Percentiles rank a stretch among this genome's conserved stretches.
phyloP scores from a whole-genome alignment of 345 rosid genomes.

The Theobroma cacao region DNA sequence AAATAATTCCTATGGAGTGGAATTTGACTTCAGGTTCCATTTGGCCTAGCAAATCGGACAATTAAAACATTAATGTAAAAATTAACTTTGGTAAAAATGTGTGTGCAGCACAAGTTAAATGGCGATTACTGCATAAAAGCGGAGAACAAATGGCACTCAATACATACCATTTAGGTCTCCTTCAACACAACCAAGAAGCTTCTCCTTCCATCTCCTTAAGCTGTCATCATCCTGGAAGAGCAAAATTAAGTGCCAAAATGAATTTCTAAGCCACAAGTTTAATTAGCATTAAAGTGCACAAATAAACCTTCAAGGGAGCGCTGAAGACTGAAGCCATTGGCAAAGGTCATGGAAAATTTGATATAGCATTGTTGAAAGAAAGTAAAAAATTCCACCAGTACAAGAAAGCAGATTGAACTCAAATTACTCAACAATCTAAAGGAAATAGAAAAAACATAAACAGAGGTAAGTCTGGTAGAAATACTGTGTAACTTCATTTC shows the following conservation, averaged over 20 bases:
- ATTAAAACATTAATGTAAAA: not conserved
- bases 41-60: constrained; percentile 31
- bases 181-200: constrained; percentile 67
- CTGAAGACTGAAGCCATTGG: not conserved
- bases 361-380: constrained; percentile 5
- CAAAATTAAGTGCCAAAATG: constrained; percentile 8
- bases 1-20: constrained; percentile 48
- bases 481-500: not conserved
- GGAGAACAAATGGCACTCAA: not conserved
- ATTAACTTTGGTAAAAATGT: not conserved
- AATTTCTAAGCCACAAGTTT: not conserved
- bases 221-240: constrained; percentile 74
- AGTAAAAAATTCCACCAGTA: not conserved
- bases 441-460: not conserved
- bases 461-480: not conserved
- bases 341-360: not conserved
- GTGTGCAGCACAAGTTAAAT: not conserved
- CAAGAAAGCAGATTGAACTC: not conserved
- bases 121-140: not conserved
- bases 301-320: not conserved
- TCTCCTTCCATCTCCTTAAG: constrained; percentile 79
- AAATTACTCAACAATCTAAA: not conserved
- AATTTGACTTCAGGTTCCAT: constrained; percentile 57
- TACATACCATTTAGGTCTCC: constrained; percentile 38
- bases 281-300: not conserved